Conservation (phyloP, 202 grass and related monocot species). For the Dendrocalamus latiflorus region DNA sequence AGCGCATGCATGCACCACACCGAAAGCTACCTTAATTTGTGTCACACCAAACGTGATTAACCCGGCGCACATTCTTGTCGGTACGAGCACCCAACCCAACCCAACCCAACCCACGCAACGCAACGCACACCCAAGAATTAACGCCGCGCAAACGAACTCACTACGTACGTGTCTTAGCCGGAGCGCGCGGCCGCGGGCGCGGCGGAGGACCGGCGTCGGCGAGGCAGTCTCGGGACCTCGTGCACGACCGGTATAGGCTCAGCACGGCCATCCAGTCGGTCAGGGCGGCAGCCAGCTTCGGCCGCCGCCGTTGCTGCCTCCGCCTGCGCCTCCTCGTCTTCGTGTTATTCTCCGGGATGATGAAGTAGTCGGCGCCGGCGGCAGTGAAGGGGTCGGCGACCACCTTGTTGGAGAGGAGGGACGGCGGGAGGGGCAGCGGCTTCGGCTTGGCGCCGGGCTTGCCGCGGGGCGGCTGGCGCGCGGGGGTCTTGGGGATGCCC, state of each 20-base stretch:
- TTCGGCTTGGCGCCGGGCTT: no score
- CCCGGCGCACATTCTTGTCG: no score
- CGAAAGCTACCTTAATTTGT: no score
- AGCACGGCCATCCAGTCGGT: constrained; percentile 46
- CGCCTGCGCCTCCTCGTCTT: constrained; percentile 16
- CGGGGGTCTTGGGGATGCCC: no score
- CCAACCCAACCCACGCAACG: background rate
- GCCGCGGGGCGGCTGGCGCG: no score
- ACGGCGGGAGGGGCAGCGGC: no score
- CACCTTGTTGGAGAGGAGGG: no score
- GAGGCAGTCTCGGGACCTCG: constrained; percentile 40
- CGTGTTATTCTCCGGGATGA: background rate
- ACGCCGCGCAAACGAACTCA: background rate
- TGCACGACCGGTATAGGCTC: constrained; percentile 46
- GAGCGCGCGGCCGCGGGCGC: background rate
- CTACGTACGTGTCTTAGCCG: constrained; percentile 6
- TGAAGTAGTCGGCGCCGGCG: background rate
- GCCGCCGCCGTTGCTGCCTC: constrained; percentile 6
- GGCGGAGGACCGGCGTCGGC: constrained; percentile 2
- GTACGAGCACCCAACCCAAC: no score
- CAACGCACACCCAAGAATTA: background rate
- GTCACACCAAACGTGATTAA: no score
- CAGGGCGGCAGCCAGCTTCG: constrained; percentile 33
- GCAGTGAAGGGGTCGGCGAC: no score
- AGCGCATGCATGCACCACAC: no score